Conservation (phyloP, 2,329 filamentous ascomycete genomes). For the Cercospora sesami region DNA sequence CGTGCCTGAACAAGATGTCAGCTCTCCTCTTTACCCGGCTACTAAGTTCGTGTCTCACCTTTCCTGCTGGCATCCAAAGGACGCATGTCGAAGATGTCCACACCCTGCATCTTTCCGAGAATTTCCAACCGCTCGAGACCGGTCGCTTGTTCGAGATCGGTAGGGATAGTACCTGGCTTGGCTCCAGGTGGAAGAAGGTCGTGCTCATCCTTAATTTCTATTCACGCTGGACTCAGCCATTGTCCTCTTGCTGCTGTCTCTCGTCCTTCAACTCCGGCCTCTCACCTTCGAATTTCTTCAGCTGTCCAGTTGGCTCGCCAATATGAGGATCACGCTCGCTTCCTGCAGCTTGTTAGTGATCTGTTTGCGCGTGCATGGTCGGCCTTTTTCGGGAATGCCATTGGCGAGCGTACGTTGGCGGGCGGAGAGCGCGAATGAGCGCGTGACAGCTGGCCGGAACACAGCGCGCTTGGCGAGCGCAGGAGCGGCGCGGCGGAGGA, state of each 20-base stretch:
- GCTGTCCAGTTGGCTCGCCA: constrained; percentile 41
- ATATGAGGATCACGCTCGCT: constrained; percentile 38
- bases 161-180: constrained; percentile 77
- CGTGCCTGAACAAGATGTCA: constrained; percentile 61
- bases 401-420: constrained; percentile 46
- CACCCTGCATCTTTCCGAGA: constrained; percentile 97
- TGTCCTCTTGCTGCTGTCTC: background rate
- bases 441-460: constrained; percentile 42
- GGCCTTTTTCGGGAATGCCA: constrained; percentile 18
- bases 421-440: constrained; percentile 51
- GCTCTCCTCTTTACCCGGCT: background rate
- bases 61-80: constrained; percentile 87
- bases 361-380: background rate
- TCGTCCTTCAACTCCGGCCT: constrained; percentile 12
- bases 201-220: constrained; percentile 79
- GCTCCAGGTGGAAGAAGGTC: constrained; percentile 87
- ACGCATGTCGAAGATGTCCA: constrained; percentile 98
- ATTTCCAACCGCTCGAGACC: constrained; percentile 99
- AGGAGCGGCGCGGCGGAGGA: constrained; percentile 54
- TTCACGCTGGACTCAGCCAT: constrained; percentile 18
- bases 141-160: constrained; percentile 92
- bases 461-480: constrained; percentile 49
- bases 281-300: constrained; percentile 51
- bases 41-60: constrained; percentile 56
- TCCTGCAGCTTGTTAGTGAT: constrained; percentile 18